Evolutionary conservation across 176 grass and related monocot species (phyloP).

Genomic region (Secale cereale): DNA sequence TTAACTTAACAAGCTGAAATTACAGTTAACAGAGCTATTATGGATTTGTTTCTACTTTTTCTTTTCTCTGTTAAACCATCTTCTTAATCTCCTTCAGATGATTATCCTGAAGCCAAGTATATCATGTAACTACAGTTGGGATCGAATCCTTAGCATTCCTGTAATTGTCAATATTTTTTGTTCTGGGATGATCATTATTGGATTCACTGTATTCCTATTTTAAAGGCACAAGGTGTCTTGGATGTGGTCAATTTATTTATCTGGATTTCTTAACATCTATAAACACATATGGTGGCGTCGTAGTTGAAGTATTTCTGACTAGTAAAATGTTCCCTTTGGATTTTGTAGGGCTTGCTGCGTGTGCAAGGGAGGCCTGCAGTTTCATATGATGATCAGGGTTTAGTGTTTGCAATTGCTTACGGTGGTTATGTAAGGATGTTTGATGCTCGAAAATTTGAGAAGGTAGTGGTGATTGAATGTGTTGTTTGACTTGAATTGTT

Average conservation of each 20-base stretch:
- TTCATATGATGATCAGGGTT: slow-evolving; percentile 94
- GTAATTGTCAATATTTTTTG: neutral
- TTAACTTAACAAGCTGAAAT: neutral
- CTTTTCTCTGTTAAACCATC: neutral
- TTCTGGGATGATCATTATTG: neutral
- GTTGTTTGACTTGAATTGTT: neutral
- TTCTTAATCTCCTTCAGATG: neutral
- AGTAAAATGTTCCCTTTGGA: slow-evolving; percentile 1
- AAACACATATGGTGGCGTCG: neutral
- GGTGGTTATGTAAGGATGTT: slow-evolving; percentile 74
- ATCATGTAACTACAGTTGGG: neutral
- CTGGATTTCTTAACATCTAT: neutral
- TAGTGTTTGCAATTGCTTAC: slow-evolving; percentile 85
- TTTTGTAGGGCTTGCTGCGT: slow-evolving; percentile 71
- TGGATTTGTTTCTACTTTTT: slow-evolving; percentile 3
- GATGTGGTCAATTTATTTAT: neutral
- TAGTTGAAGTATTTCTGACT: neutral
- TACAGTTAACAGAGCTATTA: neutral
- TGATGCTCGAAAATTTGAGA: slow-evolving; percentile 83
- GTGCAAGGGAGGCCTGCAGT: slow-evolving; percentile 94
- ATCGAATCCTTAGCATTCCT: neutral
- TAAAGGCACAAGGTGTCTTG: neutral
- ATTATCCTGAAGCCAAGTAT: neutral
- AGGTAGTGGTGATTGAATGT: slow-evolving; percentile 47
- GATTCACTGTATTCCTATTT: neutral